phyloP scores from a whole-genome alignment of 2,329 filamentous ascomycete genomes.

The Hypoxylon sp. region DNA sequence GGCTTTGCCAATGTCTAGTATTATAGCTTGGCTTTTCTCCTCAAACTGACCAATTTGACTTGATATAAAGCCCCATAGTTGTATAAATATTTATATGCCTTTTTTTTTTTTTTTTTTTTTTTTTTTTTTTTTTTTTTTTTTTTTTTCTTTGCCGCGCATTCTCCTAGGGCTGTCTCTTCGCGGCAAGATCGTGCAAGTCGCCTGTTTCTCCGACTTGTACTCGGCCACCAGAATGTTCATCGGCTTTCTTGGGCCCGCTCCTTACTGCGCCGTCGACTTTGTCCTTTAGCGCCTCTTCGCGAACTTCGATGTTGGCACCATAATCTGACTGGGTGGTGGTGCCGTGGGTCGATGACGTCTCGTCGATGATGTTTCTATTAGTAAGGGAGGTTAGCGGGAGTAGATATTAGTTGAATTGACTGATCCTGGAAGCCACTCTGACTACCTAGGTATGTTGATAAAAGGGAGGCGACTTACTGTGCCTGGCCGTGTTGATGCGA shows the following conservation, averaged over 20 bases:
- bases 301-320: constrained; percentile 40
- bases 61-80: constrained; percentile 7
- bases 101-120: too few species aligned
- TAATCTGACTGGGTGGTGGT: constrained; percentile 43
- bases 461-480: constrained; percentile 38
- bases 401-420: background rate
- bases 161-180: constrained; percentile 45
- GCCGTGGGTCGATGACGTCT: constrained; percentile 42
- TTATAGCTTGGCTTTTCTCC: background rate
- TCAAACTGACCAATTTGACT: background rate
- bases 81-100: constrained; percentile 5
- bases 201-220: constrained; percentile 55
- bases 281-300: constrained; percentile 51
- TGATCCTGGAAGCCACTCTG: background rate
- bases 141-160: background rate
- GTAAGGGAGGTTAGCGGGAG: background rate
- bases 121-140: too few species aligned
- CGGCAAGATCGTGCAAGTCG: constrained; percentile 54
- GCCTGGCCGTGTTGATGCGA: constrained; percentile 44
- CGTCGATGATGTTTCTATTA: constrained; percentile 48
- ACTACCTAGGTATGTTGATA: background rate
- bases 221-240: constrained; percentile 49
- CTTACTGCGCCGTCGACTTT: constrained; percentile 52
- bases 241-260: constrained; percentile 52
- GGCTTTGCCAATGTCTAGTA: background rate